phyloP scores from a whole-genome alignment of 306 rosid species.

The Potentilla sterilis region DNA sequence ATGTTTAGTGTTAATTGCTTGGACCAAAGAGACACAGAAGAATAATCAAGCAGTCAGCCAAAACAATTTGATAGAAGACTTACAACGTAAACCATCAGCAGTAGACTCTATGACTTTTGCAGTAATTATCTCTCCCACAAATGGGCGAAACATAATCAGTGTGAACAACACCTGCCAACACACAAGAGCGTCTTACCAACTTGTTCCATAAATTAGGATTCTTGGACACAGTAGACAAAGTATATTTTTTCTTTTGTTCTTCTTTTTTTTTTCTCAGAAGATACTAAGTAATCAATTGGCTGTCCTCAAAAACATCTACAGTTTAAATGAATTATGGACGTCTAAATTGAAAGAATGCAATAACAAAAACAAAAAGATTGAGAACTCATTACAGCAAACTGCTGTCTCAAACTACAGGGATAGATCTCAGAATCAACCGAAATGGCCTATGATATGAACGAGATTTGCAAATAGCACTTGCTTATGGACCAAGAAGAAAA shows the following conservation, averaged over 20 bases:
- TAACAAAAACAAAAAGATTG: neutral
- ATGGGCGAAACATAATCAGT: conserved; percentile 71
- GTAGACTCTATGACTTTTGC: conserved; percentile 60
- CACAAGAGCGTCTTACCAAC: conserved; percentile 20
- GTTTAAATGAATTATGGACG: neutral
- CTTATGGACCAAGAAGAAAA: neutral
- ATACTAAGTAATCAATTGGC: neutral
- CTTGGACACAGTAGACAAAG: neutral
- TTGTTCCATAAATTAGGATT: neutral
- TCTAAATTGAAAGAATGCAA: neutral
- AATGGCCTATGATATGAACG: neutral
- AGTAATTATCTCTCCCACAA: conserved; percentile 62
- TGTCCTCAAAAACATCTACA: neutral
- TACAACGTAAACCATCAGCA: conserved; percentile 56
- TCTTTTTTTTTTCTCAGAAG: neutral
- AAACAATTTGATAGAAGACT: conserved; percentile 17
- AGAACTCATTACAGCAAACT: neutral
- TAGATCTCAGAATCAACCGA: neutral
- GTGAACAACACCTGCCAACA: conserved; percentile 61
- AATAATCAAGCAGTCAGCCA: neutral
- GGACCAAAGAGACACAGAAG: neutral
- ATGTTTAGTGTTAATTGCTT: conserved; percentile 5
- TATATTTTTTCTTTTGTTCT: neutral
- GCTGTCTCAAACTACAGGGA: neutral
- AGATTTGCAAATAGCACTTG: neutral